Base-by-base conservation (phyloP, 192 early-diverging fungal species). In the Thamnidium elegans region DNA sequence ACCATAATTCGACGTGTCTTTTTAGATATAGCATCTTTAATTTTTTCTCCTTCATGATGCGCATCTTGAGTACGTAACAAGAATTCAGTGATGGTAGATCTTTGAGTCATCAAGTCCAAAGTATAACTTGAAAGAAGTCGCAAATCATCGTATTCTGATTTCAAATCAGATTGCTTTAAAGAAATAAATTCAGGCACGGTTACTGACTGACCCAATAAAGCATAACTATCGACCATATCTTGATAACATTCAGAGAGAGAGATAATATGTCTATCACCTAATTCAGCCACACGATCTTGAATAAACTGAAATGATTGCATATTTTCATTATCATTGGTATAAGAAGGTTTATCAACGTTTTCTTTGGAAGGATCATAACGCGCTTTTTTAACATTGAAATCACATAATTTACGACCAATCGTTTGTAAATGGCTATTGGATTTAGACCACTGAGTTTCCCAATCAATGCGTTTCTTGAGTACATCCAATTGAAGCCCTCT, bases 341-440 rank as follows among this genome's bases (percentile, higher is more conserved):
- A 59, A 11, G 66, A 56, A 7, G 71, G 71, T 26, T 51, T 69
- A 17, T 69, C 68, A 0, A 47, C 13, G 31, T 58, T 53, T n/a
- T 73, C 71, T 11, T 43, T 44, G 3, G 47, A 21, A 21, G 68
- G 67, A 43, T 55, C 39, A 42, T 55, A 70, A 1, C 64, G 60
- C 2, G 60, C 74, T 34, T 75, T 75, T 34, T 75, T 75, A 9
- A 58, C 62, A 53, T 46, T 56, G 54, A 75, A 75, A 36, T 75
- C 68, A 21, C 65, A 75, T 15, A 75, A 48, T 44, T 75, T 75
- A 9, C 69, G 58, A 0, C 64, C 62, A 50, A 58, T 75, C 1
- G 69, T 54, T 1, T 65, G 20, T 15, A 75, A 47, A 55, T 55
- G 70, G 44, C 70, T 69, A n/a, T 75, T 60, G 8, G 66, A 43